Evolutionary conservation across 768 basidiomycete species (phyloP).

Genomic region (Brasilioporus rufonigricans): DNA sequence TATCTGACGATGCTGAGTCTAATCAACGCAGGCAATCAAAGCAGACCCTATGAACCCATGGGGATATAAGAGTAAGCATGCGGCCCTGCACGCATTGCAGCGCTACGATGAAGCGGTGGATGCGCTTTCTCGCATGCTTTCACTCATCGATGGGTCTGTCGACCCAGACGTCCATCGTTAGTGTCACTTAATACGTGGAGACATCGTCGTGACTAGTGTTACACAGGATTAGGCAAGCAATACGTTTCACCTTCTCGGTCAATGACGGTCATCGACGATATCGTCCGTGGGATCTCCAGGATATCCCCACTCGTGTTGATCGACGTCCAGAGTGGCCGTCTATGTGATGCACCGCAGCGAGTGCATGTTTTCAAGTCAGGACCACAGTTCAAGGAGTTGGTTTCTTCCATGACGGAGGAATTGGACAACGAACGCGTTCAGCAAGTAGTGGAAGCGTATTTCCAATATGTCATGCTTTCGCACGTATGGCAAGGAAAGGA

Average conservation of each 20-base stretch:
- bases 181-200: not conserved
- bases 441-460: not conserved
- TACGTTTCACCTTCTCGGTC: not conserved
- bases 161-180: not conserved
- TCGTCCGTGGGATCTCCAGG: not conserved
- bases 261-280: not conserved
- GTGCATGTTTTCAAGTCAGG: not conserved
- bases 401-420: slow-evolving; percentile 7
- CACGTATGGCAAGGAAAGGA: slow-evolving; percentile 14
- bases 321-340: not conserved
- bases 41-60: not conserved
- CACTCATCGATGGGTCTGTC: not conserved
- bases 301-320: not conserved
- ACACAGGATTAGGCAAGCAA: not conserved
- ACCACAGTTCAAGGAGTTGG: not conserved
- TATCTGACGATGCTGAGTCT: not conserved
- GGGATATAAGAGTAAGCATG: slow-evolving; percentile 5
- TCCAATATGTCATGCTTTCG: slow-evolving; percentile 11
- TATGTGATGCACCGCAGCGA: not conserved
- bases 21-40: not conserved
- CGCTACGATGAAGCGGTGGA: not conserved
- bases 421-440: slow-evolving; percentile 5
- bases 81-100: not conserved
- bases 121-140: not conserved
- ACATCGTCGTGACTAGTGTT: not conserved